These are phyloP conservation scores for Teratosphaeria pseudoeucalypti DNA, from an alignment of 2,329 filamentous ascomycete species.

Conservation along the genomic window DNA sequence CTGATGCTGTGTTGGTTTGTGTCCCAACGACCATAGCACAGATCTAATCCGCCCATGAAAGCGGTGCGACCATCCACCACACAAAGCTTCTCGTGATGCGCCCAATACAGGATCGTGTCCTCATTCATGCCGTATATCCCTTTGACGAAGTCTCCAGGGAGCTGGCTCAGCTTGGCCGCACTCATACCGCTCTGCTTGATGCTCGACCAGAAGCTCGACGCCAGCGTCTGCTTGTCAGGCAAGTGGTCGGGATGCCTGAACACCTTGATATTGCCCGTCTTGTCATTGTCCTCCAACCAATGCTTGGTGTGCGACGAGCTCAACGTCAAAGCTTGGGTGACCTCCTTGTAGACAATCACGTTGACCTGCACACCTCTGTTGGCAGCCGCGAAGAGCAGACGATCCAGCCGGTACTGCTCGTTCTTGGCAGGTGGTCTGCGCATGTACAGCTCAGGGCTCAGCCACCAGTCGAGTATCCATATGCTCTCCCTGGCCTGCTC, in stretches of 20 bases:
- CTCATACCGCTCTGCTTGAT: conserved; percentile 47
- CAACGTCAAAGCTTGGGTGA: conserved; percentile 41
- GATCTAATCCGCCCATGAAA: conserved; percentile 86
- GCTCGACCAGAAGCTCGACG: conserved; percentile 45
- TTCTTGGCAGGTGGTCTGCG: conserved; percentile 71
- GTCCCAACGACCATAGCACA: conserved; percentile 81
- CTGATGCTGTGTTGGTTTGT: conserved; percentile 73
- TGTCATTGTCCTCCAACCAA: conserved; percentile 54
- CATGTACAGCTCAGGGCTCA: conserved; percentile 80
- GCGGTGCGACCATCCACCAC: conserved; percentile 67
- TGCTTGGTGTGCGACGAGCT: conserved; percentile 69
- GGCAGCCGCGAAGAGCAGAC: conserved; percentile 70
- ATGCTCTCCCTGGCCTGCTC: conserved; percentile 68
- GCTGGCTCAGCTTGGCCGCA: conserved; percentile 47
- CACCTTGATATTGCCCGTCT: conserved; percentile 77
- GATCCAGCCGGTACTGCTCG: conserved; percentile 73
- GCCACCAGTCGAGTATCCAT: conserved; percentile 69
- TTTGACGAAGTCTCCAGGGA: conserved; percentile 64
- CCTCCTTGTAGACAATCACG: conserved; percentile 85
- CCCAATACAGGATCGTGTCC: conserved; percentile 80
- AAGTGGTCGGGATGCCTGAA: conserved; percentile 85
- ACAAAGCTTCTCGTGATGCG: conserved; percentile 86
- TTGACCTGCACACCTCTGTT: conserved; percentile 75
- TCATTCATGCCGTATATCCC: conserved; percentile 72
- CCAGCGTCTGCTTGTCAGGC: conserved; percentile 59